Evolutionary conservation across 345 rosid genomes (phyloP), one percentile per base, ranked within the genome.

Genomic region (Sonneratia caseolaris): DNA sequence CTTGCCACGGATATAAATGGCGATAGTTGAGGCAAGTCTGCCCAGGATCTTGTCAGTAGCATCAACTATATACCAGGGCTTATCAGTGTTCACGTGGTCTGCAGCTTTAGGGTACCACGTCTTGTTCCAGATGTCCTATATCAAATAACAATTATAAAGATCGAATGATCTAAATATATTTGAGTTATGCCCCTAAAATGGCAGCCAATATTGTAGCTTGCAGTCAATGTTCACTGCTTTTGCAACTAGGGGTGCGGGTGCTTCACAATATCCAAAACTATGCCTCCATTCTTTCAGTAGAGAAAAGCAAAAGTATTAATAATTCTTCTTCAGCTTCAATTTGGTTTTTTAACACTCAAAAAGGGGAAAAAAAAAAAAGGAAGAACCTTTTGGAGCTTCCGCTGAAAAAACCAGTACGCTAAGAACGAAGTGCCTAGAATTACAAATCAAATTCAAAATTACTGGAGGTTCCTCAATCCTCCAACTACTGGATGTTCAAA

Each of bases 31-130:
- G 9, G 97, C 97, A 66, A 90, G 81, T 71, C 99, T 86, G 38
- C 99, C 97, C 1, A 91, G 93, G 77, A 91, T 87, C 67, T 90
- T 90, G 69, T 95, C 97, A 0, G 96, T 86, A 27, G 99, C 99
- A 78, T 95, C 97, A 71, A 95, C 99, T 67, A 95, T 68, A 72
- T 76, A 92, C 99, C 99, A 95, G 1, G 85, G 82, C 81, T 95
- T 95, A n/a, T 85, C 92, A 0, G 93, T 90, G 75, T 89, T 89
- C 57, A 92, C 80, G 70, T 95, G 99, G 78, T 95, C 97, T 38
- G 80, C 75, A 64, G 92, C 91, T 84, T 91, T 95, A 32, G 99
- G 99, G 76, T 95, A 91, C 98, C 98, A 94, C n/a, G 97, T 91
- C n/a, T 74, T 91, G 80, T 94, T 91, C 98, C 98, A 94, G 57